Evolutionary conservation across 2,329 filamentous ascomycete genomes (phyloP).

Genomic region (Leptodontidium sp.): DNA sequence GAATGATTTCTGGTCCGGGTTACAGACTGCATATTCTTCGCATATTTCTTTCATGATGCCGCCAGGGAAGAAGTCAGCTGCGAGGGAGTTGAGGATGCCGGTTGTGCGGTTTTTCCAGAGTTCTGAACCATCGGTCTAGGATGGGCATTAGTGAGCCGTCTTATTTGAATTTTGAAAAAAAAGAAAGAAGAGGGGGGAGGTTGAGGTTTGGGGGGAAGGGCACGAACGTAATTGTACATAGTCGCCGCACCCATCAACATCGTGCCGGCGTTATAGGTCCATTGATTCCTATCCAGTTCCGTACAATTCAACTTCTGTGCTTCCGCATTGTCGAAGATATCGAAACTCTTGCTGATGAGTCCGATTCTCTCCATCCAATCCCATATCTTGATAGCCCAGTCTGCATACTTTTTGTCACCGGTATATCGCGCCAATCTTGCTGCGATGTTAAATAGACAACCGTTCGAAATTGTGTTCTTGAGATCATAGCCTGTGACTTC

Average conservation of each 20-base stretch:
- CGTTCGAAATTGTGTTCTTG: constrained; percentile 70
- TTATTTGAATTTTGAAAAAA: too few relatives aligned
- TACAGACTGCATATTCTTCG: constrained; percentile 65
- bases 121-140: constrained; percentile 52
- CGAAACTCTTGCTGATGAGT: constrained; percentile 66
- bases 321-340: constrained; percentile 68
- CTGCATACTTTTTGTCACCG: constrained; percentile 74
- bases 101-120: constrained; percentile 66
- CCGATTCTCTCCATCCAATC: constrained; percentile 65
- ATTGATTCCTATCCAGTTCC: constrained; percentile 66
- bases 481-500: constrained; percentile 78
- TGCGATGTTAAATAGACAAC: constrained; percentile 65
- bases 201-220: background rate
- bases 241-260: constrained; percentile 71
- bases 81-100: constrained; percentile 60
- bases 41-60: constrained; percentile 72
- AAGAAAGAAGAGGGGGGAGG: background rate
- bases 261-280: constrained; percentile 73
- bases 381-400: constrained; percentile 78
- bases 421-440: constrained; percentile 78
- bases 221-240: constrained; percentile 69
- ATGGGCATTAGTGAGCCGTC: too few relatives aligned
- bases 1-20: constrained; percentile 69
- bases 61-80: constrained; percentile 62
- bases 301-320: constrained; percentile 63